Conservation (phyloP, 2,329 filamentous ascomycete species). For the Fusarium sp. region DNA sequence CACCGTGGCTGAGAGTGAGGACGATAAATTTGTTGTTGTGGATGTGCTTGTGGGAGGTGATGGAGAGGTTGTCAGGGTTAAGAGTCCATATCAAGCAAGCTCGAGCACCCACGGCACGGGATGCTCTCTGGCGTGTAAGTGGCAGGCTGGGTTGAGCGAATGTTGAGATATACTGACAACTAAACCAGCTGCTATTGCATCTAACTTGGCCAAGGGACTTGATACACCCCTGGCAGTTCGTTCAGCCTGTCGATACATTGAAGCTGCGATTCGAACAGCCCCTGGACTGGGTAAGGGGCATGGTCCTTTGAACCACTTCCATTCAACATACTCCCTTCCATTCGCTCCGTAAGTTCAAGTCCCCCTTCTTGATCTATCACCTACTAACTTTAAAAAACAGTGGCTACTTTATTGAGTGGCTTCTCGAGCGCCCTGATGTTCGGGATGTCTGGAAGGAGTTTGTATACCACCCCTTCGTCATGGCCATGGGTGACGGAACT, state of each 20-base stretch:
- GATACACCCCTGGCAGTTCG: conserved; percentile 71
- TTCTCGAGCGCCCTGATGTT: conserved; percentile 82
- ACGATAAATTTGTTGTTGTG: conserved; percentile 75
- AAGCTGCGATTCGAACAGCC: conserved; percentile 76
- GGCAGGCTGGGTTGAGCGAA: background rate
- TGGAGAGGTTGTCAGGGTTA: conserved; percentile 69
- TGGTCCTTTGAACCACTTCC: conserved; percentile 83
- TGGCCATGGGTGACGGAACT: conserved; percentile 79
- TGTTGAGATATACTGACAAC: background rate
- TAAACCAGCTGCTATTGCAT: conserved; percentile 75
- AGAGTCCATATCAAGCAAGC: conserved; percentile 78
- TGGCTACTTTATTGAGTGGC: conserved; percentile 85
- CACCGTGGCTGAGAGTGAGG: conserved; percentile 67
- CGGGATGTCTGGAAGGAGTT: conserved; percentile 79
- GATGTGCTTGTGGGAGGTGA: conserved; percentile 79
- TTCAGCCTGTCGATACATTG: conserved; percentile 77
- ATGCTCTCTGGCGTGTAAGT: conserved; percentile 88
- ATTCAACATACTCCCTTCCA: conserved; percentile 75
- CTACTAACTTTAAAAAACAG: conserved; percentile 53
- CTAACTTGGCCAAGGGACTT: conserved; percentile 74
- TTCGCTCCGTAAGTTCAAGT: conserved; percentile 69
- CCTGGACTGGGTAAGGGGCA: conserved; percentile 73
- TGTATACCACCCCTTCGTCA: conserved; percentile 85
- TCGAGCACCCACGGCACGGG: conserved; percentile 94
- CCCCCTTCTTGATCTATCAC: accelerated